phyloP scores from a whole-genome alignment of 2,329 filamentous ascomycete genomes.

The Xylaria multiplex region DNA sequence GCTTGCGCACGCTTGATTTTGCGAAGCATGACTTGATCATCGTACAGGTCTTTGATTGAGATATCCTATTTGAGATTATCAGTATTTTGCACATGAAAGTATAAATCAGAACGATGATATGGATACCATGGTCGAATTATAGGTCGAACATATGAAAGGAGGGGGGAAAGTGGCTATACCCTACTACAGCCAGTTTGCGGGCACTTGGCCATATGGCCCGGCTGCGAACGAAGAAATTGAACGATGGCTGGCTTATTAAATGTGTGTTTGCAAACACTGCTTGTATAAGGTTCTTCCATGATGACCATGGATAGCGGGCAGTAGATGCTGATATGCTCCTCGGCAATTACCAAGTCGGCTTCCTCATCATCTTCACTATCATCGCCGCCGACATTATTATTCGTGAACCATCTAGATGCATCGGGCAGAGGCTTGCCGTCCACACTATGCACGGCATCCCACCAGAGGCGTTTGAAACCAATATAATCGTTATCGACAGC shows the following conservation, averaged over 20 bases:
- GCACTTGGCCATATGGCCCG: slow-evolving; percentile 61
- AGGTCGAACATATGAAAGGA: neutral
- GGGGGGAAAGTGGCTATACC: slow-evolving; percentile 51
- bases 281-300: slow-evolving; percentile 74
- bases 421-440: slow-evolving; percentile 63
- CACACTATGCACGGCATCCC: slow-evolving; percentile 61
- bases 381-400: slow-evolving; percentile 50
- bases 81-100: slow-evolving; percentile 12
- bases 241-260: slow-evolving; percentile 75
- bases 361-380: slow-evolving; percentile 62
- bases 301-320: slow-evolving; percentile 74
- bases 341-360: slow-evolving; percentile 74
- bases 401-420: slow-evolving; percentile 64
- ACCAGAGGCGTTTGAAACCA: slow-evolving; percentile 67
- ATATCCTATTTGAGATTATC: slow-evolving; percentile 56
- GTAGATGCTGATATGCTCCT: slow-evolving; percentile 71
- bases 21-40: slow-evolving; percentile 66
- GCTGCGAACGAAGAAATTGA: slow-evolving; percentile 57
- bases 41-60: slow-evolving; percentile 62
- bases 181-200: slow-evolving; percentile 72
- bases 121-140: neutral
- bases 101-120: neutral
- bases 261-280: slow-evolving; percentile 73
- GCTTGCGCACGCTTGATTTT: slow-evolving; percentile 63
- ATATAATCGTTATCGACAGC: slow-evolving; percentile 68